These are phyloP conservation scores for Pulveroboletus sp. DNA, from an alignment of 768 basidiomycete genomes.

Conservation along the genomic window DNA sequence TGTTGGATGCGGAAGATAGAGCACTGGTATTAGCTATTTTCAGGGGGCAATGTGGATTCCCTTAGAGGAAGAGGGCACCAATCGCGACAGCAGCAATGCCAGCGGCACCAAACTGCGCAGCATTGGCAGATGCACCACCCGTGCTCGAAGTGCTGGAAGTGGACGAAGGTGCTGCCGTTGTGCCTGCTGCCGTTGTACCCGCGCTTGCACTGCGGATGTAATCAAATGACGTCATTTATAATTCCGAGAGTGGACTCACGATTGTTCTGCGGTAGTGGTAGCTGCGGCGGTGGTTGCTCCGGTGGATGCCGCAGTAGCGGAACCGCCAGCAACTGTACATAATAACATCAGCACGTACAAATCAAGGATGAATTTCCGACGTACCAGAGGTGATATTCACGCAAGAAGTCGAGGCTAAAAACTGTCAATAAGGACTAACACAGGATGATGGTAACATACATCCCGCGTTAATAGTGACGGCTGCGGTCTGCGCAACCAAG, in stretches of 20 bases:
- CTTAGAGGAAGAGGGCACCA: slow-evolving; percentile 38
- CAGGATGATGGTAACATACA: slow-evolving; percentile 32
- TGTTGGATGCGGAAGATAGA: slow-evolving; percentile 14
- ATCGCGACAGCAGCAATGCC: slow-evolving; percentile 35
- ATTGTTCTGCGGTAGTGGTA: too few species aligned
- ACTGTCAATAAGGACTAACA: slow-evolving; percentile 3
- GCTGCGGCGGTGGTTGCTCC: neutral
- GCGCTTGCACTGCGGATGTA: neutral
- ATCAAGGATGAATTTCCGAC: slow-evolving; percentile 16
- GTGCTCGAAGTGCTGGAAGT: slow-evolving; percentile 26
- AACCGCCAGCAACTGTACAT: slow-evolving; percentile 20
- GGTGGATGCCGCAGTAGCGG: slow-evolving; percentile 13
- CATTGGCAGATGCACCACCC: slow-evolving; percentile 39
- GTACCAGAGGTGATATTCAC: slow-evolving; percentile 23
- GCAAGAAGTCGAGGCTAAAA: slow-evolving; percentile 36
- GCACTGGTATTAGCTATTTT: slow-evolving; percentile 21
- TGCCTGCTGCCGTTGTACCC: neutral
- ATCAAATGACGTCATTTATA: slow-evolving; percentile 11
- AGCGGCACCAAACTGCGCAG: slow-evolving; percentile 41
- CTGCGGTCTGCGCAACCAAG: slow-evolving; percentile 41
- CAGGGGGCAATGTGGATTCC: neutral
- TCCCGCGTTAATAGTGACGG: slow-evolving; percentile 47
- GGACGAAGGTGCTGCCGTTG: neutral
- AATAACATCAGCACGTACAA: slow-evolving; percentile 14
- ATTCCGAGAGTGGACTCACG: slow-evolving; percentile 17